phyloP scores from a whole-genome alignment of 192 early-diverging fungal species.

The Coemansia sp. region DNA sequence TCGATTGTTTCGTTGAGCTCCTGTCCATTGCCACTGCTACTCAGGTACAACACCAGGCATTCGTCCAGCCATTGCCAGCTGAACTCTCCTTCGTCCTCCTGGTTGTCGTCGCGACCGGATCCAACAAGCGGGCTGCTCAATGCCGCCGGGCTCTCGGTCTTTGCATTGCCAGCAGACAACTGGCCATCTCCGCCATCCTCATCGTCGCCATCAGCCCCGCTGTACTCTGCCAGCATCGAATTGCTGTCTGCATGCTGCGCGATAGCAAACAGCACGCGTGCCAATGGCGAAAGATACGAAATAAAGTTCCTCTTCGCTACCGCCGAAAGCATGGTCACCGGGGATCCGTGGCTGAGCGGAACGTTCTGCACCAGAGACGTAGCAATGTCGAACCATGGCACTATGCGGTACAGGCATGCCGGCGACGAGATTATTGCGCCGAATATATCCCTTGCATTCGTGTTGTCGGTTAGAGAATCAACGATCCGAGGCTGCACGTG shows the following conservation, averaged over 20 bases:
- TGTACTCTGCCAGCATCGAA: background rate
- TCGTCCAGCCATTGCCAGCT: conserved; percentile 42
- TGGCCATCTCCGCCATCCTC: background rate
- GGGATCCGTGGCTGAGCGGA: conserved; percentile 30
- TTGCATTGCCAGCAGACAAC: background rate
- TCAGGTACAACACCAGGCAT: conserved; percentile 21
- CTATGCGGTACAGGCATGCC: conserved; percentile 17
- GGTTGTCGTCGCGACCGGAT: conserved; percentile 1
- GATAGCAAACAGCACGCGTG: conserved; percentile 41
- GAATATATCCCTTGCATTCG: conserved; percentile 19
- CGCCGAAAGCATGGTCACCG: conserved; percentile 26
- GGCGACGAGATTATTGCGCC: conserved; percentile 27
- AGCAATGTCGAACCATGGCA: conserved; percentile 48
- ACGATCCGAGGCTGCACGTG: conserved; percentile 27
- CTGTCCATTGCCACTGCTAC: conserved; percentile 6
- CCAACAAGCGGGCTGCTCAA: background rate
- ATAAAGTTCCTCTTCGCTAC: conserved; percentile 41
- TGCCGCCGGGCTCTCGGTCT: background rate
- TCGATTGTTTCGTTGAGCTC: conserved; percentile 26
- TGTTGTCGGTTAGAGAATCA: conserved; percentile 7
- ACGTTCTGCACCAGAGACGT: conserved; percentile 29
- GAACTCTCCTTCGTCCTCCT: conserved; percentile 9
- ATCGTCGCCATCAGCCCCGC: conserved; percentile 1
- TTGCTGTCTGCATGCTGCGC: conserved; percentile 17
- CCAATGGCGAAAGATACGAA: conserved; percentile 39